These are phyloP conservation scores for Serendipita sp. DNA, from an alignment of 768 basidiomycete genomes.

Conservation along the genomic window DNA sequence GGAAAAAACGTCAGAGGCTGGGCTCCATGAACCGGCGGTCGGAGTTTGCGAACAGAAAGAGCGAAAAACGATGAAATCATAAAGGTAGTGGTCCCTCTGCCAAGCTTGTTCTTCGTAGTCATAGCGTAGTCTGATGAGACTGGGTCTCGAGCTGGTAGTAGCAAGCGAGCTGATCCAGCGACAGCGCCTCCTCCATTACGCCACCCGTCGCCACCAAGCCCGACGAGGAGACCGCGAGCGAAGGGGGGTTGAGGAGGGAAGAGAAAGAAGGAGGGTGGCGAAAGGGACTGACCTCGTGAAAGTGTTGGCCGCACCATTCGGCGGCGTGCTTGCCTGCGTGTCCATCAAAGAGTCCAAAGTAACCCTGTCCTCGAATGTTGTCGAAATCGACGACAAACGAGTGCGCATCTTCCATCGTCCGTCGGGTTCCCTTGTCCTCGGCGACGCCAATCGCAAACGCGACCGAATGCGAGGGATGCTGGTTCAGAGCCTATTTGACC, in stretches of 20 bases:
- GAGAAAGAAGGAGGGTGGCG: background rate
- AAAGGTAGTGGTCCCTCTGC: too few species aligned
- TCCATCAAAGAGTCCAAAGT: slow-evolving; percentile 96
- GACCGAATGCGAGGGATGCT: slow-evolving; percentile 51
- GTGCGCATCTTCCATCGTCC: slow-evolving; percentile 96
- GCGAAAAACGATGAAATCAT: too few species aligned
- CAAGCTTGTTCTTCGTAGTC: too few species aligned
- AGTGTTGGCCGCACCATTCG: slow-evolving; percentile 95
- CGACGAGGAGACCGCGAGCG: too few species aligned
- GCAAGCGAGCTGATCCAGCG: too few species aligned
- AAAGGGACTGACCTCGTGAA: slow-evolving; percentile 47
- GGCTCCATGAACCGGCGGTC: too few species aligned
- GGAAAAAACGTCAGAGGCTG: background rate
- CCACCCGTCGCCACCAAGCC: too few species aligned
- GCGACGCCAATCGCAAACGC: slow-evolving; percentile 59
- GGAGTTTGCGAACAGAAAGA: too few species aligned
- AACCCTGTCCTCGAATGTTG: slow-evolving; percentile 82
- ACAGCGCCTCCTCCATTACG: too few species aligned
- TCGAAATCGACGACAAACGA: slow-evolving; percentile 93
- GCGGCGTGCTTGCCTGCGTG: slow-evolving; percentile 98
- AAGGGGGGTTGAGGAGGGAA: too few species aligned
- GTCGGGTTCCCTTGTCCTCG: slow-evolving; percentile 77
- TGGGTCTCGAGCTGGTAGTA: too few species aligned
- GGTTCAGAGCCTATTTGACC: slow-evolving; percentile 46
- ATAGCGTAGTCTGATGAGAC: too few species aligned